Evolutionary conservation across 208 protist species (phyloP).

Genomic region (Trypanosoma grayi): DNA sequence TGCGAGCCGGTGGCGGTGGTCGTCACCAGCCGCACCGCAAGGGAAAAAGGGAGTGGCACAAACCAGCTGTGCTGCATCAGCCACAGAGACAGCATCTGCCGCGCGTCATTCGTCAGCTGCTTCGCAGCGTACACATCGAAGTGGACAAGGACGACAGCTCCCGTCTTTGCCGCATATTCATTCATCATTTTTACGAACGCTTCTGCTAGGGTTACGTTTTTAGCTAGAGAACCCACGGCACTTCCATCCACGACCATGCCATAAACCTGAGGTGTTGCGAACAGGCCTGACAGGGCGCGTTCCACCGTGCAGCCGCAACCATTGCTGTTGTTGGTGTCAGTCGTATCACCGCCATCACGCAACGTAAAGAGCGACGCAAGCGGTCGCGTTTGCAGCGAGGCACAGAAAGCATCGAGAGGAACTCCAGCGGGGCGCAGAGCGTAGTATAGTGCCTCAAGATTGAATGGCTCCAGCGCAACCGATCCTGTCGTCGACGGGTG

Average conservation of each 20-base stretch:
- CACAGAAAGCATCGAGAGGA: slow-evolving; percentile 8
- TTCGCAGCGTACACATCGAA: slow-evolving; percentile 37
- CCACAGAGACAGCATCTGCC: slow-evolving; percentile 42
- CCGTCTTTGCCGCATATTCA: slow-evolving; percentile 51
- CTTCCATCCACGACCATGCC: slow-evolving; percentile 56
- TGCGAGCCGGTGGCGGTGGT: neutral
- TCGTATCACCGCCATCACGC: neutral
- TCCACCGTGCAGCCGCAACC: slow-evolving; percentile 14
- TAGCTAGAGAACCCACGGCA: slow-evolving; percentile 42
- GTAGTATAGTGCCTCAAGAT: slow-evolving; percentile 20
- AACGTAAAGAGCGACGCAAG: slow-evolving; percentile 6
- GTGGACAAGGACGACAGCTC: slow-evolving; percentile 50
- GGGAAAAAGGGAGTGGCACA: slow-evolving; percentile 46
- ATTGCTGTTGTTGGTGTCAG: too few species aligned
- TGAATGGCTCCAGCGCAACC: slow-evolving; percentile 18
- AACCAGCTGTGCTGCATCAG: slow-evolving; percentile 46
- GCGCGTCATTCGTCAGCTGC: slow-evolving; percentile 19
- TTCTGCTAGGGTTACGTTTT: slow-evolving; percentile 22
- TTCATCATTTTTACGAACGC: slow-evolving; percentile 83
- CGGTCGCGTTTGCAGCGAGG: neutral
- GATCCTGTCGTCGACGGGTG: neutral
- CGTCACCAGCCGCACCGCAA: slow-evolving; percentile 52
- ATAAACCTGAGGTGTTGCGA: slow-evolving; percentile 36
- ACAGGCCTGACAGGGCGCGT: slow-evolving; percentile 10
- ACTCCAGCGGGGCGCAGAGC: slow-evolving; percentile 3